Evolutionary conservation across 257 asterid species (phyloP), one percentile per base, ranked within the genome.

Genomic region (Fraxinus anomala): DNA sequence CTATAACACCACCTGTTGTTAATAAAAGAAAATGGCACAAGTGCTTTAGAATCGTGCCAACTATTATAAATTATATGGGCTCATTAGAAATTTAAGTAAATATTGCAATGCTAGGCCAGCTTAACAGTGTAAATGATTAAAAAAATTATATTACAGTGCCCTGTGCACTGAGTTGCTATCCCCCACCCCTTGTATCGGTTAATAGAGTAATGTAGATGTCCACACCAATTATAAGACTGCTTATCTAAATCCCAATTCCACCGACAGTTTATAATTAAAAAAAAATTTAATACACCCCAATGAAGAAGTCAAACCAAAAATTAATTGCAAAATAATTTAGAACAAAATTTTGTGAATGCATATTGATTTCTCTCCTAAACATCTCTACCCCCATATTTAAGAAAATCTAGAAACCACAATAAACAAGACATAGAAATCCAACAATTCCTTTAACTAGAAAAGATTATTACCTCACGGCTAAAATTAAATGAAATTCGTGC

Each of bases 361-460:
- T 3, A 14, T 13, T 13, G 19, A 44, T 44, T 44, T 44, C 54
- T 44, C 54, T 13, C 19, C 54, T 13, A 44, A 17, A 3, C 54
- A 44, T 13, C 54, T 44, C 6, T 7, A 36, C 26, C 66, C 66
- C 66, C 24, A 56, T 4, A 56, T 6, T 5, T 5, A 56, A 5
- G 28, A 56, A 6, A 56, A 56, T 1, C 66, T 7, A n/a, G 28
- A 56, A 44, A 44, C 19, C 54, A 44, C n/a, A 44, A 3, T 19
- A 56, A 56, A 19, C 66, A 56, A 5, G 21, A 56, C 24, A 56
- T 56, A 19, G 66, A n/a, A n/a, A 56, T 56, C 66, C 10, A n/a
- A 56, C 66, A 56, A n/a, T n/a, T 56, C 66, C 66, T 56, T n/a
- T n/a, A 56, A 56, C 66, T 24, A 54, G 63, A 51, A 51, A 51